phyloP scores from a whole-genome alignment of 768 basidiomycete genomes.

The Tephrocybe sp. region DNA sequence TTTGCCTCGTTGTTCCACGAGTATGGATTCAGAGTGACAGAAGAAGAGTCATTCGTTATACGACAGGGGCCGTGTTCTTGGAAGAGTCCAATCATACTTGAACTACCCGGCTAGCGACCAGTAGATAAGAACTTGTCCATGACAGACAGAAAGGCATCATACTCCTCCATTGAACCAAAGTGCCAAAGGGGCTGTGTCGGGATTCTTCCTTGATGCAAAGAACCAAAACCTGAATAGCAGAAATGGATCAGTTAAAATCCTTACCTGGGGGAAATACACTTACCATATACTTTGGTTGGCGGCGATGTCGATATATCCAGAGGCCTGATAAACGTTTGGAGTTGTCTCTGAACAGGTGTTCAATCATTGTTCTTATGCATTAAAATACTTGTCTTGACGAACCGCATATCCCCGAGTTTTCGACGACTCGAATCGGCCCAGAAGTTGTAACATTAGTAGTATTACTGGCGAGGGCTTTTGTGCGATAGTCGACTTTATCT shows the following conservation, averaged over 20 bases:
- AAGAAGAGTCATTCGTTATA: conserved; percentile 51
- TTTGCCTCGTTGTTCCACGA: conserved; percentile 61
- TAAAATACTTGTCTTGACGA: conserved; percentile 9
- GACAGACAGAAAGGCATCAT: conserved; percentile 14
- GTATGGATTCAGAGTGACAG: conserved; percentile 49
- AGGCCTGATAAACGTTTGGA: conserved; percentile 55
- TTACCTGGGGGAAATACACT: not conserved
- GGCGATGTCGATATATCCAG: conserved; percentile 64
- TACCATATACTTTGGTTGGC: conserved; percentile 59
- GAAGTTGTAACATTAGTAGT: conserved; percentile 31
- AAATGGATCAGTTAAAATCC: not conserved
- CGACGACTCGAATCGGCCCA: conserved; percentile 50
- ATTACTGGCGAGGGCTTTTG: conserved; percentile 8
- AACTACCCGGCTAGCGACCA: conserved; percentile 44
- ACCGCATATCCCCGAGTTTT: conserved; percentile 66
- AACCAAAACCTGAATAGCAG: conserved; percentile 57
- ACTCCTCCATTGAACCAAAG: conserved; percentile 70
- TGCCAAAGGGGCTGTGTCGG: conserved; percentile 57
- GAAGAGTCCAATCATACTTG: conserved; percentile 62
- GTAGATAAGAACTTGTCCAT: not conserved
- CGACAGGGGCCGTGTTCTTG: conserved; percentile 79
- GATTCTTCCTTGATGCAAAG: conserved; percentile 62
- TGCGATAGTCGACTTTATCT: conserved; percentile 9
- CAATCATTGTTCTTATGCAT: not conserved
- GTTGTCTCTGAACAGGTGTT: conserved; percentile 46